phyloP scores from a whole-genome alignment of 2,329 filamentous ascomycete genomes.

The Ascochyta viciae-villosae region DNA sequence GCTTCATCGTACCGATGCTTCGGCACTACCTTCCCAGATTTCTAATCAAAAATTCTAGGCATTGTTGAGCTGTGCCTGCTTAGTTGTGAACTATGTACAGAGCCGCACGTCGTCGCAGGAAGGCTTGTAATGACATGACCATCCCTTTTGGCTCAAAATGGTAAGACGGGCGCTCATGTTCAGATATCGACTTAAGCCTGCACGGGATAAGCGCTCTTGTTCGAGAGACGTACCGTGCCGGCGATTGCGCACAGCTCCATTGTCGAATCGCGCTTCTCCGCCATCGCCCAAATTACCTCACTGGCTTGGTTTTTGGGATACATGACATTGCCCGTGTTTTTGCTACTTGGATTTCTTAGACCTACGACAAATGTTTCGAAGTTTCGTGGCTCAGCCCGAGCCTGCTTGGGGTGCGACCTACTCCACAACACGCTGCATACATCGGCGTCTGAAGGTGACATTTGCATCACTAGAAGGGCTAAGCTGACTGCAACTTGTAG shows the following conservation, averaged over 20 bases:
- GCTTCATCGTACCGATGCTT: not conserved
- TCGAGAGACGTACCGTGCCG: not conserved
- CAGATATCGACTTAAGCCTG: not conserved
- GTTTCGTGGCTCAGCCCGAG: not conserved
- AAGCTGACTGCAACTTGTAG: not conserved
- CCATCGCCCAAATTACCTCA: slow-evolving; percentile 2
- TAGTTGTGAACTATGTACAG: not conserved
- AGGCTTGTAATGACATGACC: not conserved
- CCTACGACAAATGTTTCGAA: not conserved
- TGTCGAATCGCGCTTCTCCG: slow-evolving; percentile 10
- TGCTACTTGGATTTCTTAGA: too few relatives aligned
- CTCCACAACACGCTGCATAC: not conserved
- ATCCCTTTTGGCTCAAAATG: not conserved
- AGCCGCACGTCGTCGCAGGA: not conserved
- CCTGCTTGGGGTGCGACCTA: not conserved
- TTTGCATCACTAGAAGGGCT: not conserved
- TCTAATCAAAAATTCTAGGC: not conserved
- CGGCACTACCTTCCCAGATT: not conserved
- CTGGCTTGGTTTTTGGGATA: not conserved
- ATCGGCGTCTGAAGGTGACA: not conserved
- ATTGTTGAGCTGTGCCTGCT: not conserved
- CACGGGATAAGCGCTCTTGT: slow-evolving; percentile 1
- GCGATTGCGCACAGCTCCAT: slow-evolving; percentile 1
- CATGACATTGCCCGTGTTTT: not conserved
- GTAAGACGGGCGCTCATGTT: slow-evolving; percentile 4